Percentiles rank a stretch among this genome's conserved stretches.
These are phyloP conservation scores for Eleusine coracana DNA, from an alignment of 176 grass and related monocot species.

Conservation along the genomic window DNA sequence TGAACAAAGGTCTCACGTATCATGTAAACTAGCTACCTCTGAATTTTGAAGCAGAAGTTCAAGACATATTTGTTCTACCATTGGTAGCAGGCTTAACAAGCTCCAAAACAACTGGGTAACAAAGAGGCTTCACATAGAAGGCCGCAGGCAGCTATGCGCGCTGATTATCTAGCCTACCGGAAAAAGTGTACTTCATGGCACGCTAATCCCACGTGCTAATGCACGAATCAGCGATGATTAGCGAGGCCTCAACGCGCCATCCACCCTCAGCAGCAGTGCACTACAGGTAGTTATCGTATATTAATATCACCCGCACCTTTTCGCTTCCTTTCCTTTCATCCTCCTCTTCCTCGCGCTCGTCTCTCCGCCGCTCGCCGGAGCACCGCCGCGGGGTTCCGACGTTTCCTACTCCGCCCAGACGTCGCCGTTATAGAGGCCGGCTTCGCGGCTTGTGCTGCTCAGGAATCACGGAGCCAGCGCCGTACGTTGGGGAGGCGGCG, in stretches of 20 bases:
- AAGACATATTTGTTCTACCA: too few species aligned
- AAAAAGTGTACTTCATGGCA: constrained; percentile 21
- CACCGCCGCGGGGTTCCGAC: not conserved
- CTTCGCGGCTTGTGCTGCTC: not conserved
- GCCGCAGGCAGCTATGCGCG: too few species aligned
- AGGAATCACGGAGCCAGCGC: not conserved
- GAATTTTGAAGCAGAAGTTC: too few species aligned
- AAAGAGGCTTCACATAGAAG: too few species aligned
- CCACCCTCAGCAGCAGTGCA: not conserved
- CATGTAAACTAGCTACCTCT: too few species aligned
- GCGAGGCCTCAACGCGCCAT: not conserved
- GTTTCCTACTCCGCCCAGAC: not conserved
- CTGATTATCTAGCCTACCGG: not conserved
- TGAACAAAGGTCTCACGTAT: too few species aligned
- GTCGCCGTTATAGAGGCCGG: not conserved
- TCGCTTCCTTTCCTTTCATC: constrained; percentile 24
- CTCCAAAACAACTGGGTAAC: too few species aligned
- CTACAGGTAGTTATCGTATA: constrained; percentile 42
- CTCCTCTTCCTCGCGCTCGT: constrained; percentile 11
- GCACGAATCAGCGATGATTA: constrained; percentile 23
- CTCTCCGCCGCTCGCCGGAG: constrained; percentile 40
- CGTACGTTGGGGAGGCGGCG: not conserved
- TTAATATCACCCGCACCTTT: constrained; percentile 67
- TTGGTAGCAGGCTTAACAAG: too few species aligned
- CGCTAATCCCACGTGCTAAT: constrained; percentile 32